These are phyloP conservation scores for Pyrenophora graminea DNA, from an alignment of 2,329 filamentous ascomycete genomes.

Conservation along the genomic window DNA sequence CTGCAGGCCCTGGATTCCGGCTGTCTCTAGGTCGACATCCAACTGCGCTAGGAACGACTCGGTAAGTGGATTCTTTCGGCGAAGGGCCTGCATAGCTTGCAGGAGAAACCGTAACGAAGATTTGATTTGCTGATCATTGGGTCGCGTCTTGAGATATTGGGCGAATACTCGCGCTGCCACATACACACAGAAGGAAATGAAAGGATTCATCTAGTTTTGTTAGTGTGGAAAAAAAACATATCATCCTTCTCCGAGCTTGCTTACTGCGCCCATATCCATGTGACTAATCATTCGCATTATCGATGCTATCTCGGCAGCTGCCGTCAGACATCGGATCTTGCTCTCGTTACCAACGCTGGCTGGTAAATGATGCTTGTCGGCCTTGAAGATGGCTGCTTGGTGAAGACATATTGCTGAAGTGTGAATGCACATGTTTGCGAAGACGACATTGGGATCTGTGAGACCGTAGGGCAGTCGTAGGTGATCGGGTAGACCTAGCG, in stretches of 20 bases:
- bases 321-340: constrained; percentile 89
- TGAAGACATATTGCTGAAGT: constrained; percentile 97
- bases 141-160: constrained; percentile 93
- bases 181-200: constrained; percentile 93
- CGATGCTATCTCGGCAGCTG: constrained; percentile 88
- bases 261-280: constrained; percentile 78
- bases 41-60: constrained; percentile 94
- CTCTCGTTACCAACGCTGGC: constrained; percentile 81
- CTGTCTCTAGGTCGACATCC: constrained; percentile 83
- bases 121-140: constrained; percentile 76
- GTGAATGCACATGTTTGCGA: constrained; percentile 95
- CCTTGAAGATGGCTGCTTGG: constrained; percentile 96
- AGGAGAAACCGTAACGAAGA: constrained; percentile 90
- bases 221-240: constrained; percentile 2
- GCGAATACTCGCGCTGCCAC: constrained; percentile 95
- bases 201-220: constrained; percentile 79
- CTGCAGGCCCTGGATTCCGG: constrained; percentile 57
- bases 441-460: constrained; percentile 81
- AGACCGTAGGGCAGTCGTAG: constrained; percentile 79
- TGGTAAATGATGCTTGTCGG: constrained; percentile 82
- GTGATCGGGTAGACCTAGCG: constrained; percentile 77
- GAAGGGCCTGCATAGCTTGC: constrained; percentile 86
- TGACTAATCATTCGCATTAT: constrained; percentile 97
- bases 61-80: constrained; percentile 84
- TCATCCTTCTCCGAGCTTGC: constrained; percentile 40